Conservation (phyloP, 495 filamentous ascomycete species). For the Penicillium pancosmium region DNA sequence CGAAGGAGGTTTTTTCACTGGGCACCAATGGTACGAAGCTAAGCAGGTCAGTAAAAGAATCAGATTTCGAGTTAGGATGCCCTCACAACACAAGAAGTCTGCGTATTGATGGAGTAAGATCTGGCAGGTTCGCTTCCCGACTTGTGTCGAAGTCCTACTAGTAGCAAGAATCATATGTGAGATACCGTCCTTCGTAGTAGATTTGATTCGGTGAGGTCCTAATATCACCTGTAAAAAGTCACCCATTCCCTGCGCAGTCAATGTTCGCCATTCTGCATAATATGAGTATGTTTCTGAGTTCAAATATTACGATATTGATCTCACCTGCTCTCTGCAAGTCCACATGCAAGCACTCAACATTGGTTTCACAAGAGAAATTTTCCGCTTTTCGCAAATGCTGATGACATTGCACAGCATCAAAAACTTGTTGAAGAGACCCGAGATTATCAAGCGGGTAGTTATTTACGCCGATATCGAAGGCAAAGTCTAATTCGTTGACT, state of each 20-base stretch:
- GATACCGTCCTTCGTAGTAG: too few species aligned
- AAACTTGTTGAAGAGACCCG: constrained; percentile 18
- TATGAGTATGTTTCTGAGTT: neutral
- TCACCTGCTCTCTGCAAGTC: constrained; percentile 9
- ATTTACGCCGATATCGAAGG: constrained; percentile 7
- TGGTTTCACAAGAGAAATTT: constrained; percentile 13
- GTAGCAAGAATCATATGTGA: neutral
- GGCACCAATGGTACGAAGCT: constrained; percentile 17
- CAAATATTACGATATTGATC: neutral
- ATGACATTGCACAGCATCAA: constrained; percentile 16
- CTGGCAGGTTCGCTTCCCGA: neutral
- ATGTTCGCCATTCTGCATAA: constrained; percentile 3
- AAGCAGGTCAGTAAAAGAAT: neutral
- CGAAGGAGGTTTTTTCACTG: constrained; percentile 12
- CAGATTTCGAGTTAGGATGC: neutral
- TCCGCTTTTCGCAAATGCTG: constrained; percentile 7
- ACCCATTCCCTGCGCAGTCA: neutral
- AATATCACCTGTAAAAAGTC: neutral
- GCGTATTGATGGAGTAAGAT: neutral
- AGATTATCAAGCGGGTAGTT: constrained; percentile 15
- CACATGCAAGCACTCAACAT: constrained; percentile 10
- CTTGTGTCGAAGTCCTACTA: neutral
- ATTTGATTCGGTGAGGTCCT: neutral
- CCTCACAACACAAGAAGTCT: constrained; percentile 15
- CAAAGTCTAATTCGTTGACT: constrained; percentile 16